These are phyloP conservation scores for Pichia deserticola DNA, from an alignment of 805 yeast species.

Conservation along the genomic window DNA sequence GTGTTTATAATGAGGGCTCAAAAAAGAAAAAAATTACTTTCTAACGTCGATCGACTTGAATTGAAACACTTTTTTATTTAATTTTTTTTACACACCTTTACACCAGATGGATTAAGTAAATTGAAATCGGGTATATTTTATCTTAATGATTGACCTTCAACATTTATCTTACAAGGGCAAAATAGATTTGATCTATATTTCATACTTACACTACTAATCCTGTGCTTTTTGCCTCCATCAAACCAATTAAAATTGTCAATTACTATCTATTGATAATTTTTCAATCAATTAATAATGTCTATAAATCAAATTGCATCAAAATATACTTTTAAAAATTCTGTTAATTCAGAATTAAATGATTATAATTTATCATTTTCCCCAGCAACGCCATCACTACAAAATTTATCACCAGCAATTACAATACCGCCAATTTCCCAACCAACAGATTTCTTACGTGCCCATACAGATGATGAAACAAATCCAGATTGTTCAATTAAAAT, in stretches of 20 bases:
- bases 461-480: slow-evolving; percentile 88
- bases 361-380: slow-evolving; percentile 7
- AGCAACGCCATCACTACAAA: slow-evolving; percentile 2
- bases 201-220: too few relatives aligned
- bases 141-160: too few relatives aligned
- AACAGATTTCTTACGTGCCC: slow-evolving; percentile 90
- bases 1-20: too few relatives aligned
- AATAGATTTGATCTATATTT: too few relatives aligned
- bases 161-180: too few relatives aligned
- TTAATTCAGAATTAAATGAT: slow-evolving; percentile 20
- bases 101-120: not conserved
- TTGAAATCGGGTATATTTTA: not conserved
- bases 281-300: slow-evolving; percentile 15
- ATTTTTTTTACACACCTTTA: not conserved
- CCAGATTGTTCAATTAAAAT: slow-evolving; percentile 94
- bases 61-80: not conserved
- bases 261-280: too few relatives aligned
- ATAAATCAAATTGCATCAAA: slow-evolving; percentile 25
- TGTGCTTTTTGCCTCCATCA: too few relatives aligned
- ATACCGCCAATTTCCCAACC: slow-evolving; percentile 86
- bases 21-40: not conserved
- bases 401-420: slow-evolving; percentile 53
- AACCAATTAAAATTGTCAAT: too few relatives aligned
- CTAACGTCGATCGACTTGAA: not conserved
- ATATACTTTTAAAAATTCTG: slow-evolving; percentile 20